Conservation (phyloP, 257 asterid species). For the Solanum habrochaites region DNA sequence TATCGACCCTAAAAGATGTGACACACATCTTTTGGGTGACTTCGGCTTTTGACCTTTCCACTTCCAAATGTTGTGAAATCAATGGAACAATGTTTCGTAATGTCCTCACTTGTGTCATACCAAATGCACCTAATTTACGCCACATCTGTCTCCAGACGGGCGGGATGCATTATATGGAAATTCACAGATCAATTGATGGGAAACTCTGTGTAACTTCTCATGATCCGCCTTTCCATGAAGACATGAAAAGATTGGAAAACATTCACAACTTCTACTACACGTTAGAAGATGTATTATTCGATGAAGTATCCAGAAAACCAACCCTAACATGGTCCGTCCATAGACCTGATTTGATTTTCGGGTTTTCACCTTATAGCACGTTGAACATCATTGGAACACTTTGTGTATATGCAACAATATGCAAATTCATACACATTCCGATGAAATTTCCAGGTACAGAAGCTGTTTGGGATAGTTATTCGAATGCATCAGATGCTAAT, state of each 20-base stretch:
- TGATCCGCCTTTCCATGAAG: conserved; percentile 69
- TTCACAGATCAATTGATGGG: conserved; percentile 31
- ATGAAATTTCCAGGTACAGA: conserved; percentile 67
- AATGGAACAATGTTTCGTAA: conserved; percentile 67
- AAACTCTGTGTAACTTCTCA: conserved; percentile 14
- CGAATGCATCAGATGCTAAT: conserved; percentile 76
- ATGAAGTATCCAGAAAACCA: conserved; percentile 51
- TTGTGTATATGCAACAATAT: conserved; percentile 72
- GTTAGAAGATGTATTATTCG: conserved; percentile 56
- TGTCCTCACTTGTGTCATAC: conserved; percentile 41
- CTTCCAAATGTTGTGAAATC: conserved; percentile 48
- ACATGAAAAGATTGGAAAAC: conserved; percentile 47
- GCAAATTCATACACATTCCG: conserved; percentile 44
- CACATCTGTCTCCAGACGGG: conserved; percentile 81
- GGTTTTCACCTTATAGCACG: conserved; percentile 68
- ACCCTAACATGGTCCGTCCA: conserved; percentile 82
- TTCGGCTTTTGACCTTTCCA: conserved; percentile 46
- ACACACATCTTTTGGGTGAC: conserved; percentile 78
- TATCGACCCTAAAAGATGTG: conserved; percentile 48
- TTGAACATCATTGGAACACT: conserved; percentile 72
- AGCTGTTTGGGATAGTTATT: conserved; percentile 65
- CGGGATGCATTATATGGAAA: conserved; percentile 52
- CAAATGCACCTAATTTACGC: conserved; percentile 53
- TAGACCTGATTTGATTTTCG: conserved; percentile 63
- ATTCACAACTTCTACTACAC: conserved; percentile 47